Conservation (phyloP, 1,284 basidiomycete genomes). For the Caloboletus inedulis region DNA sequence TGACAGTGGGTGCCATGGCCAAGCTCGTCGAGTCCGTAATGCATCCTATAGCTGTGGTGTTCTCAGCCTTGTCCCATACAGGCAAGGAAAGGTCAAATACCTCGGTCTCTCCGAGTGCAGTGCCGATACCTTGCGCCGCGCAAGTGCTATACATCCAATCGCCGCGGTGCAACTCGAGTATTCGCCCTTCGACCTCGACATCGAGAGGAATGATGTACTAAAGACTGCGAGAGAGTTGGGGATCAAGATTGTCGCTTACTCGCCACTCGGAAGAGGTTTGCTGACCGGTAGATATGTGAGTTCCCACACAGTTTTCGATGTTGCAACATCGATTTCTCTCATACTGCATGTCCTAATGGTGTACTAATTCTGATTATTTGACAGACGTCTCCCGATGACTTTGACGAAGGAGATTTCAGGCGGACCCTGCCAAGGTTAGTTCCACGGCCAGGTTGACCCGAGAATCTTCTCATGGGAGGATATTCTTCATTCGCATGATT, state of each 20-base stretch:
- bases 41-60: neutral
- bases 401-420: conserved; percentile 40
- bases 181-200: conserved; percentile 39
- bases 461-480: neutral
- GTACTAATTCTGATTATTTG: neutral
- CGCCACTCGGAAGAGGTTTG: conserved; percentile 43
- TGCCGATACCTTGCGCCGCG: conserved; percentile 44
- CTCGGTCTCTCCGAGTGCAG: conserved; percentile 45
- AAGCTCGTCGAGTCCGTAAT: conserved; percentile 32
- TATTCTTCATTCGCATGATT: neutral
- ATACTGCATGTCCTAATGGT: neutral
- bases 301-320: neutral
- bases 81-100: conserved; percentile 41
- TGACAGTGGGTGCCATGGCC: conserved; percentile 34
- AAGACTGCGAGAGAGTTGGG: conserved; percentile 31
- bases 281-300: conserved; percentile 40
- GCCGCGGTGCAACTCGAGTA: conserved; percentile 46
- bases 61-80: neutral
- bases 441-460: neutral
- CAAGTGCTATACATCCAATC: conserved; percentile 39
- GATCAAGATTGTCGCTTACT: conserved; percentile 41
- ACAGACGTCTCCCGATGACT: conserved; percentile 39
- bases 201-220: conserved; percentile 31
- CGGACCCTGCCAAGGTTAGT: conserved; percentile 23
- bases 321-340: neutral